These are phyloP conservation scores for Venturia oleaginea DNA, from an alignment of 2,329 filamentous ascomycete genomes.

Conservation along the genomic window DNA sequence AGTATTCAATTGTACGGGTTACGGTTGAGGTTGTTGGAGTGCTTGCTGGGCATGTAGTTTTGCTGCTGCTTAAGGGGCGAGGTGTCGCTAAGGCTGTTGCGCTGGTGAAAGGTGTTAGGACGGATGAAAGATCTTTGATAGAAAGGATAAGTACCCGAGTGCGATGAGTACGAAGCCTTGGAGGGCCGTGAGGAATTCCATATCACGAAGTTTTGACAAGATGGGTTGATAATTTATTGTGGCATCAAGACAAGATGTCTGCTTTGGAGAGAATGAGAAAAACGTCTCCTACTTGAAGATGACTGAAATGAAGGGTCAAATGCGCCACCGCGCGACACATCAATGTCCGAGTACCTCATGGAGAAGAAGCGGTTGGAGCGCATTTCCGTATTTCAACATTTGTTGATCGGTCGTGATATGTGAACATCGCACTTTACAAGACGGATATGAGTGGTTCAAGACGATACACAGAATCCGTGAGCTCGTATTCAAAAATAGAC, in stretches of 20 bases:
- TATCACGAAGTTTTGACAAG: not conserved
- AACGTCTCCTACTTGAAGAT: no score
- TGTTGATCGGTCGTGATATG: not conserved
- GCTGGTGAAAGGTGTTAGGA: not conserved
- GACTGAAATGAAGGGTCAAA: not conserved
- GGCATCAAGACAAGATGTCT: no score
- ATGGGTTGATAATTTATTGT: no score
- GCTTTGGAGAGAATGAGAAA: no score
- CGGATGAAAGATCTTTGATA: not conserved
- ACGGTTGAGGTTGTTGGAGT: conserved; percentile 5
- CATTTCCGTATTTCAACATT: not conserved
- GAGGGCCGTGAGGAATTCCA: not conserved
- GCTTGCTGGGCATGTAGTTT: not conserved
- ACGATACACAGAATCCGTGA: no score
- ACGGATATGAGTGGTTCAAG: not conserved
- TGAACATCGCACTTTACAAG: not conserved
- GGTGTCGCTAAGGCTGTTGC: not conserved
- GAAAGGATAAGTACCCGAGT: not conserved
- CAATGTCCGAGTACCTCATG: not conserved
- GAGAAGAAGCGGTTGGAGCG: not conserved
- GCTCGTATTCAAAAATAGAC: not conserved
- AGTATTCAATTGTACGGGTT: not conserved
- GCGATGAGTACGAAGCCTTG: not conserved
- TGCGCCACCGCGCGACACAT: not conserved
- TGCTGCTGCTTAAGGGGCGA: not conserved